Percentiles rank a stretch among this genome's conserved stretches.
phyloP scores from a whole-genome alignment of 352 stramenopile genomes.

The Elongisporangium anandrum region DNA sequence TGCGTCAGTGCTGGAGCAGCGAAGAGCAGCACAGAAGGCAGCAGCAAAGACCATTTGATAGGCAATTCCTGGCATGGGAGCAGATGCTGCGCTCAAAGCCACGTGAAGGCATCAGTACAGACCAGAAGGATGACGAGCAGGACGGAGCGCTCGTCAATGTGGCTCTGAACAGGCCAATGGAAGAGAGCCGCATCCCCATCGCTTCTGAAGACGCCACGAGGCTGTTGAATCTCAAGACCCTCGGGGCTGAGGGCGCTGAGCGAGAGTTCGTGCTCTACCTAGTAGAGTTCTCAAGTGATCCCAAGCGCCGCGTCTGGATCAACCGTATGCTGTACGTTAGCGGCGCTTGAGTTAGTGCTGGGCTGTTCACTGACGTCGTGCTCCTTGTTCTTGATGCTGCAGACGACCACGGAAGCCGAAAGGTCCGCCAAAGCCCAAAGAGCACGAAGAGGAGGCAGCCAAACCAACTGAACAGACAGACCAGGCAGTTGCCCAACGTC shows the following conservation, averaged over 20 bases:
- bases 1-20: conserved; percentile 7
- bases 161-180: not conserved
- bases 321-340: conserved; percentile 55
- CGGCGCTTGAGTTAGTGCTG: not conserved
- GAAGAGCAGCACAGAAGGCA: conserved; percentile 1
- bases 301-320: conserved; percentile 55
- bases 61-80: conserved; percentile 10
- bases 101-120: not conserved
- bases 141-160: conserved; percentile 5
- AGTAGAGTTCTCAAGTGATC: conserved; percentile 67
- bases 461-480: not conserved
- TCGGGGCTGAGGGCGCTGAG: conserved; percentile 20
- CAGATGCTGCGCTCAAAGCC: not conserved
- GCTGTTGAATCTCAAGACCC: not conserved
- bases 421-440: not conserved
- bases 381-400: not conserved
- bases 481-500: not conserved
- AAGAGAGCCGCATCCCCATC: conserved; percentile 1
- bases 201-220: not conserved
- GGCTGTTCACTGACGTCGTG: not conserved
- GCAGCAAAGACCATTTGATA: conserved; percentile 1
- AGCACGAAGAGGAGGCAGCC: not conserved
- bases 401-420: not conserved
- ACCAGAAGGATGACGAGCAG: not conserved
- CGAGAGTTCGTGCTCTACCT: conserved; percentile 55